phyloP scores from a whole-genome alignment of 306 rosid species.

The Vachellia pachyceras region DNA sequence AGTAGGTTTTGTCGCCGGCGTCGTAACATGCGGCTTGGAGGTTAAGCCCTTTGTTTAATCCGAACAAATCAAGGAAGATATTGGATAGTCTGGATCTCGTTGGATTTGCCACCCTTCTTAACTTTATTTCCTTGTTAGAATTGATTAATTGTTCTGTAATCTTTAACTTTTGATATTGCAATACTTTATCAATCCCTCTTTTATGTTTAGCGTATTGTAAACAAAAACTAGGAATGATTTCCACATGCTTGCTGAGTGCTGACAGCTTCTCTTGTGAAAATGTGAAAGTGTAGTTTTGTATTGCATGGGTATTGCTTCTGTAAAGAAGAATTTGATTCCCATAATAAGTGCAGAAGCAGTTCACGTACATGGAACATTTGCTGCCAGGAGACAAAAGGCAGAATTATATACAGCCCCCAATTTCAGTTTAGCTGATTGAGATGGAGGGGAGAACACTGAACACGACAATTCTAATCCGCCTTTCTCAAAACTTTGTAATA shows the following conservation, averaged over 20 bases:
- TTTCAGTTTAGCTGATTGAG: too few relatives aligned
- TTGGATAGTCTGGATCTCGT: not conserved
- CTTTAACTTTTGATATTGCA: not conserved
- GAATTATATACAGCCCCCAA: too few relatives aligned
- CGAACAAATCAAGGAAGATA: not conserved
- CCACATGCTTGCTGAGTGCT: not conserved
- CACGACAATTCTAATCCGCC: too few relatives aligned
- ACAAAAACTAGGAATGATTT: not conserved
- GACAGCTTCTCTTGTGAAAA: not conserved
- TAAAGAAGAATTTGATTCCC: not conserved
- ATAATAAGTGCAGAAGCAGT: too few relatives aligned
- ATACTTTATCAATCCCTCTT: not conserved
- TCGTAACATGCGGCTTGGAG: not conserved
- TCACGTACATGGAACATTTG: too few relatives aligned
- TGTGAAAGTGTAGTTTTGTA: not conserved
- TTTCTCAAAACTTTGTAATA: too few relatives aligned
- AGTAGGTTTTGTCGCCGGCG: not conserved
- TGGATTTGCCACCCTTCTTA: too few relatives aligned
- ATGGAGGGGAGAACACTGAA: too few relatives aligned
- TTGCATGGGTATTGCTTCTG: not conserved
- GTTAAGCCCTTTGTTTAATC: conserved; percentile 4
- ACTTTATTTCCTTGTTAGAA: not conserved
- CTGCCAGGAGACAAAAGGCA: too few relatives aligned
- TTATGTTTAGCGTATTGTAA: not conserved
- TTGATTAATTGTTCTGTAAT: conserved; percentile 17